Conservation (phyloP, 176 grass and related monocot species). For the Carex parvula region DNA sequence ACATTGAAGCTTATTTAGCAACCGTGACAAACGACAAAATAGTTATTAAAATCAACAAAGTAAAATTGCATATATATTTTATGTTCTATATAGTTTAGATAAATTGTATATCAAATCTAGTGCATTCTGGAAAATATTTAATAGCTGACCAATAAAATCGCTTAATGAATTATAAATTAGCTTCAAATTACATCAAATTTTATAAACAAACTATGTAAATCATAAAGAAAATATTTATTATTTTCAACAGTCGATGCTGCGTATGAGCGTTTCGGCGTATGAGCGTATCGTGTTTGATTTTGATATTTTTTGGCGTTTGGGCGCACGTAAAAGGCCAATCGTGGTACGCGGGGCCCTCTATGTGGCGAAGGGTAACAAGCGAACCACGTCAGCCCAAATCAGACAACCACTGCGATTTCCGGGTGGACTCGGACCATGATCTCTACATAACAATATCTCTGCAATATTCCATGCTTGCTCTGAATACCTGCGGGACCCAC, state of each 20-base stretch:
- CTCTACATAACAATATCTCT: neutral
- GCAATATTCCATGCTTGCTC: too few species aligned
- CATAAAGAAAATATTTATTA: too few species aligned
- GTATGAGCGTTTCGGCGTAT: too few species aligned
- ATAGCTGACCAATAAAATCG: neutral
- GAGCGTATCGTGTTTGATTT: too few species aligned
- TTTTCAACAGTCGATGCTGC: too few species aligned
- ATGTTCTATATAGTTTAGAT: neutral
- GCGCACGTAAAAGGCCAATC: neutral
- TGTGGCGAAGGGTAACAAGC: slow-evolving; percentile 11
- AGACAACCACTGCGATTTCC: neutral
- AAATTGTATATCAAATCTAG: neutral
- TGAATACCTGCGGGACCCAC: neutral
- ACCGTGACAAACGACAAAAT: too few species aligned
- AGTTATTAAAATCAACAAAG: neutral
- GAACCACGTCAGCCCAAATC: slow-evolving; percentile 18
- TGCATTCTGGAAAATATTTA: neutral
- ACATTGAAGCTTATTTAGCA: too few species aligned
- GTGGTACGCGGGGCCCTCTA: neutral
- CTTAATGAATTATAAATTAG: too few species aligned
- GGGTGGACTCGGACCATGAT: neutral
- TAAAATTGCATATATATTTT: neutral
- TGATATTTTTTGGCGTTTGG: neutral
- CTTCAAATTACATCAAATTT: too few species aligned
- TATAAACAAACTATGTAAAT: too few species aligned